Base-by-base conservation (phyloP, 2,329 filamentous ascomycete genomes). In the Fusarium sp. region DNA sequence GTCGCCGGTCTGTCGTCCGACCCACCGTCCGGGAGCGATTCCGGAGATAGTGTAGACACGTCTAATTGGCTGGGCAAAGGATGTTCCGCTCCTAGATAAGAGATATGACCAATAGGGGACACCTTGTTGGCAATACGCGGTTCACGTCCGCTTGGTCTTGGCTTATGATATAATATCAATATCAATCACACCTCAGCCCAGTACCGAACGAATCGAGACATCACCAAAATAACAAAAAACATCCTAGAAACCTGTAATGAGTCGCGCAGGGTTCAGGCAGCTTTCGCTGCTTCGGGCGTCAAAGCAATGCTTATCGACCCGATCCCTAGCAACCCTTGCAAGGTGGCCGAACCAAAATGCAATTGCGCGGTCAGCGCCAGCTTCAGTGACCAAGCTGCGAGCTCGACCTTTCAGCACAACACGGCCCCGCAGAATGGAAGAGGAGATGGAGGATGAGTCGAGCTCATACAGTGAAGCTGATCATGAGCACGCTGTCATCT, bases 401-500 rank as follows among this genome's bases (percentile, higher is more conserved):
- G 45, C 18, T 38, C 69, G 51, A 20, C 34, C 40, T 15, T 63
- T 71, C 22, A 70, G 59, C 57, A 70, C 65, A 43, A 72, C 69
- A 24, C 41, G 25, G 4, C 44, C 41, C 1, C 62, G 44, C 11
- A 45, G 60, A 30, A 47, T 12, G 3, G 70, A 67, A 18, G 48
- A 54, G 6, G 52, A 57, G 8, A 74, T 73, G 13, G 78, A 79
- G 29, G 79, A 82, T 2, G 72, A 75, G 6, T 71, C 80, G 5
- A 71, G 61, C 2, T 70, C 78, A 4, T 85, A 85, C 73, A 85
- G 81, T 65, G 84, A 85, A 68, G 79, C 83, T 3, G 83, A 84
- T 49, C 82, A 84, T 48, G 84, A 85, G 69, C 84, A 85, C 69
- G 84, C 84, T 62, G 84, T 85, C 72, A 85, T 85, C 60, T 85